A percentile compares a stretch with the other conserved stretches of the same genome.
Conservation (phyloP, 148 eudicot genomes). For the Diospyros lotus region DNA sequence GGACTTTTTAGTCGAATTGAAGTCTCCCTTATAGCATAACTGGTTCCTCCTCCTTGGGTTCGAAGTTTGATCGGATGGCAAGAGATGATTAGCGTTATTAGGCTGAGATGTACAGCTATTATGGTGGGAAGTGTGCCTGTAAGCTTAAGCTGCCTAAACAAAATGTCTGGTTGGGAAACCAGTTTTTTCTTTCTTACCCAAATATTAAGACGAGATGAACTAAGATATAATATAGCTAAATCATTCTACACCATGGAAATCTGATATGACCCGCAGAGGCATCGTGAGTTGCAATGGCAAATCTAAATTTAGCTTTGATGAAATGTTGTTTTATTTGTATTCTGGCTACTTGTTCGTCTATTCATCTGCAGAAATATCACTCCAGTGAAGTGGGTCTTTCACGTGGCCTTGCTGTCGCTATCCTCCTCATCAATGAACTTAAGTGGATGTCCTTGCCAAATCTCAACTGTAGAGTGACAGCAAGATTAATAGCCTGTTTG, state of each 20-base stretch:
- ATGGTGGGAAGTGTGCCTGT: too few relatives aligned
- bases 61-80: not conserved
- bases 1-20: slow-evolving; percentile 19
- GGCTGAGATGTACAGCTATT: too few relatives aligned
- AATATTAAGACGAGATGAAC: not conserved
- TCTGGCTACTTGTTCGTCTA: too few relatives aligned
- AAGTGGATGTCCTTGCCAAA: too few relatives aligned
- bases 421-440: too few relatives aligned
- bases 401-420: too few relatives aligned
- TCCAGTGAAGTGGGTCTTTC: too few relatives aligned
- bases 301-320: too few relatives aligned
- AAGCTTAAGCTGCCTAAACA: not conserved
- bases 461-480: too few relatives aligned
- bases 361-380: too few relatives aligned
- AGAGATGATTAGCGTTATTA: not conserved
- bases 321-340: too few relatives aligned
- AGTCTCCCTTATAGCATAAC: not conserved
- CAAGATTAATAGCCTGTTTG: too few relatives aligned
- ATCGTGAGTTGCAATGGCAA: not conserved
- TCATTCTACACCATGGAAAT: not conserved
- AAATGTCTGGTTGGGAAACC: not conserved
- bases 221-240: not conserved
- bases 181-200: not conserved
- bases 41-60: not conserved
- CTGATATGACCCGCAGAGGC: not conserved